A percentile compares a stretch with the other conserved stretches of the same genome.
Conservation (phyloP, 2,329 filamentous ascomycete genomes). For the Elsinoe arachidis region DNA sequence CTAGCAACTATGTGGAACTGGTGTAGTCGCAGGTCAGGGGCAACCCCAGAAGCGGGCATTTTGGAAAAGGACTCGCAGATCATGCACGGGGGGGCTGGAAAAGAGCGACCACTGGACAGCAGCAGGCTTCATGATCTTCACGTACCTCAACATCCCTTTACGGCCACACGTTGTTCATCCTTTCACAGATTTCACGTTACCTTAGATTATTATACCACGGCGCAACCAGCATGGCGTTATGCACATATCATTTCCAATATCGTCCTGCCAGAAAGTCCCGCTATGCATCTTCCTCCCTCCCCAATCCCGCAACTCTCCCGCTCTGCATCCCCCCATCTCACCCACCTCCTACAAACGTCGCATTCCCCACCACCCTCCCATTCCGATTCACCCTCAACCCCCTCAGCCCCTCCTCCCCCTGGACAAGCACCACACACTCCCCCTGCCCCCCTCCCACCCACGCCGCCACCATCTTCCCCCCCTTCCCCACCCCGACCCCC, state of each 20-base stretch:
- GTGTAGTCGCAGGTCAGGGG: not conserved
- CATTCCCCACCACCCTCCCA: slow-evolving; percentile 1
- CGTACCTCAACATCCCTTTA: not conserved
- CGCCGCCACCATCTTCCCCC: not conserved
- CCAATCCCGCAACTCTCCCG: not conserved
- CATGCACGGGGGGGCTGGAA: not conserved
- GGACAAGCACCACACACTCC: not conserved
- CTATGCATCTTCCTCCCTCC: not conserved
- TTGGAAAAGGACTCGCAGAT: no score
- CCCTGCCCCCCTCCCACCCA: not conserved
- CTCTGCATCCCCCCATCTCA: not conserved
- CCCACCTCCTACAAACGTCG: not conserved
- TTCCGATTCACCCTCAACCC: not conserved
- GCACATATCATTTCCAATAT: not conserved
- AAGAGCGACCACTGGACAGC: not conserved
- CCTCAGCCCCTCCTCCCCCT: not conserved
- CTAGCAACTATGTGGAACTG: slow-evolving; percentile 42
- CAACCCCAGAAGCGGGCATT: no score
- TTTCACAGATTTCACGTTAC: not conserved
- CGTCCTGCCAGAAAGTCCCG: not conserved
- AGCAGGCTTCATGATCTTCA: not conserved
- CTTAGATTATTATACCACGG: not conserved
- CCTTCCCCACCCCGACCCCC: not conserved
- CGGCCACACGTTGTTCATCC: no score
- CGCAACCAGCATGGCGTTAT: not conserved